These are phyloP conservation scores for Nakazawaea pomicola DNA, from an alignment of 805 yeast genomes.

Conservation along the genomic window DNA sequence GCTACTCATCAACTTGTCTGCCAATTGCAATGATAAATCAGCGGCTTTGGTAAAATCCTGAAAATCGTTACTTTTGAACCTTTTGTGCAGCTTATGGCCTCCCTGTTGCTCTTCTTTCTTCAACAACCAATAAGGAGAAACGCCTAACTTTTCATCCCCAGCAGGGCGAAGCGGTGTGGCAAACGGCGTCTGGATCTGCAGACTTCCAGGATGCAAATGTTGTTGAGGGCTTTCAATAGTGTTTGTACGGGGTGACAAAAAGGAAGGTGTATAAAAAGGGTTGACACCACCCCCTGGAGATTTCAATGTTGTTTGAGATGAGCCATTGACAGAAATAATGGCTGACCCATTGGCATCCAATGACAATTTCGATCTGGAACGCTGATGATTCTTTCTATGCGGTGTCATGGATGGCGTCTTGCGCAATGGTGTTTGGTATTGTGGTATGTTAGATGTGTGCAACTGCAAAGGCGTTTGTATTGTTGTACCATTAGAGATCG, in stretches of 20 bases:
- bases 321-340: conserved; percentile 16
- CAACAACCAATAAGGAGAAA: conserved; percentile 14
- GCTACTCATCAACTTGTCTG: conserved; percentile 18
- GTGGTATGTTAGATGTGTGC: conserved; percentile 6
- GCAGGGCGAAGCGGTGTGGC: conserved; percentile 8
- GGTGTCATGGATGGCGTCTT: conserved; percentile 26
- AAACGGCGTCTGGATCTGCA: conserved; percentile 1
- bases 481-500: conserved; percentile 11
- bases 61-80: conserved; percentile 10
- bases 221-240: conserved; percentile 19
- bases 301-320: conserved; percentile 20
- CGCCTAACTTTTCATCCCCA: background rate
- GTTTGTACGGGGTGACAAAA: conserved; percentile 35
- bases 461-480: conserved; percentile 31
- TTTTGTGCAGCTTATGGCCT: conserved; percentile 10
- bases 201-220: conserved; percentile 14
- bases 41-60: conserved; percentile 23
- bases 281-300: conserved; percentile 38
- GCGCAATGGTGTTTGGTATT: conserved; percentile 21
- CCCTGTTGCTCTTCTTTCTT: conserved; percentile 7
- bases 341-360: conserved; percentile 28
- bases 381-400: conserved; percentile 27
- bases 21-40: conserved; percentile 24
- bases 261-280: conserved; percentile 44
- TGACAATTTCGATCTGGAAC: conserved; percentile 36